Evolutionary conservation across 441 rosid species (phyloP).

Genomic region (Arabidopsis hybrid): DNA sequence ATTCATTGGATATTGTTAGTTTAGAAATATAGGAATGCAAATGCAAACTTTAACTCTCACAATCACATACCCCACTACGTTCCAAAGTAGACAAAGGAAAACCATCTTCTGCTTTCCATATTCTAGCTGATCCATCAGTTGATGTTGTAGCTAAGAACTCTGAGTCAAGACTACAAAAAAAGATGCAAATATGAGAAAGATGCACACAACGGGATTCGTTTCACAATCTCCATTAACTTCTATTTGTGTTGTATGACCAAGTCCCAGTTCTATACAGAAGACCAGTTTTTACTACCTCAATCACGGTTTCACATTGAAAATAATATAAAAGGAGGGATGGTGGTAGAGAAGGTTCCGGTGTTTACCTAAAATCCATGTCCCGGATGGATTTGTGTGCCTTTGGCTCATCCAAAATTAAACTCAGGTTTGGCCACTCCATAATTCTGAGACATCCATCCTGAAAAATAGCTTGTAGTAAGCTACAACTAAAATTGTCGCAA

Average conservation of each 20-base stretch:
- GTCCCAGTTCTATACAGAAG: conserved; percentile 8
- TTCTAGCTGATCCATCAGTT: conserved; percentile 93
- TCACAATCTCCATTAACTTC: neutral
- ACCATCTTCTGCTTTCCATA: conserved; percentile 94
- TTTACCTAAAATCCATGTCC: conserved; percentile 94
- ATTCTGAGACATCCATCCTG: conserved; percentile 94
- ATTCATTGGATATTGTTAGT: neutral
- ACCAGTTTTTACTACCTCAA: conserved; percentile 3
- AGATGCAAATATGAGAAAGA: conserved; percentile 25
- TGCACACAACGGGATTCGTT: conserved; percentile 2
- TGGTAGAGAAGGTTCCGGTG: conserved; percentile 21
- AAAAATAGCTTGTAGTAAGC: conserved; percentile 40
- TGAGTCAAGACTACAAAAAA: conserved; percentile 79
- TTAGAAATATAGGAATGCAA: neutral
- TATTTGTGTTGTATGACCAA: neutral
- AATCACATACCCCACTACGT: conserved; percentile 66
- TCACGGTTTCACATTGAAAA: neutral
- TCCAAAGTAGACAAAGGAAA: conserved; percentile 71
- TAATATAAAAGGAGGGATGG: neutral
- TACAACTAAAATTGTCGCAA: conserved; percentile 5
- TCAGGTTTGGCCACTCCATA: conserved; percentile 85
- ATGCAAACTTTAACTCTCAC: conserved; percentile 8
- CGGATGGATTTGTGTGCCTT: conserved; percentile 83
- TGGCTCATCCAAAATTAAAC: conserved; percentile 76
- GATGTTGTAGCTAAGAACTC: conserved; percentile 92